Evolutionary conservation across 2,329 filamentous ascomycete genomes (phyloP).

Genomic region (Cladosporium austrohemisphaericum): DNA sequence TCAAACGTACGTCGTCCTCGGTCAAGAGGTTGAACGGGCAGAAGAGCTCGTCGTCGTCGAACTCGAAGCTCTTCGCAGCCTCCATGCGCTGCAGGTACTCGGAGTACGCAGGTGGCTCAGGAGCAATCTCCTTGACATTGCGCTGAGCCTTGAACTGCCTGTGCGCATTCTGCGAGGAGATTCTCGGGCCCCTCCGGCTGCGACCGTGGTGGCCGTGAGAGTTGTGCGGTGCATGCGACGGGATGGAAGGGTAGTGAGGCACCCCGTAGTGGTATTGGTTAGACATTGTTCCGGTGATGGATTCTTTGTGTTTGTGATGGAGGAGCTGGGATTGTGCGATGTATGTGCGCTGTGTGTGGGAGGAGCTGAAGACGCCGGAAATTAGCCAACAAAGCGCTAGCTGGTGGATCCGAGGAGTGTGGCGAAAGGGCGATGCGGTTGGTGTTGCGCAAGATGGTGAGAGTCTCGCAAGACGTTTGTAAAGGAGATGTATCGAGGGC

Average conservation of each 20-base stretch:
- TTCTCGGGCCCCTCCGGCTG: conserved; percentile 76
- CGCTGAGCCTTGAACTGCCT: conserved; percentile 76
- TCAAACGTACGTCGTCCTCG: conserved; percentile 73
- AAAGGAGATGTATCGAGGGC: neutral
- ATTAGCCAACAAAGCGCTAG: conserved; percentile 12
- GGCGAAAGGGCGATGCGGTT: neutral
- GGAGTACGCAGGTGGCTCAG: conserved; percentile 69
- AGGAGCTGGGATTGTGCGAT: conserved; percentile 13
- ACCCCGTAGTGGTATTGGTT: conserved; percentile 47
- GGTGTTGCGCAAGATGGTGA: neutral
- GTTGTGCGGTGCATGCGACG: conserved; percentile 49
- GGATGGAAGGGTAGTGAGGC: conserved; percentile 48
- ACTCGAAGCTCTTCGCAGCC: conserved; percentile 85
- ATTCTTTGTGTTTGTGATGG: conserved; percentile 14
- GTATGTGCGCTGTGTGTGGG: conserved; percentile 11
- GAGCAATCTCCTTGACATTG: conserved; percentile 74
- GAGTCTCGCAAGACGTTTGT: conserved; percentile 7
- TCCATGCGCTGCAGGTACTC: conserved; percentile 86
- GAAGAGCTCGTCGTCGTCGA: conserved; percentile 95
- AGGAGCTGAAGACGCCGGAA: conserved; percentile 14
- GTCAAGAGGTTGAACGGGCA: conserved; percentile 83
- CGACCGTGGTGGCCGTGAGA: conserved; percentile 80
- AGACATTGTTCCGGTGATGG: conserved; percentile 37
- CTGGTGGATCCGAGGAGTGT: conserved; percentile 7
- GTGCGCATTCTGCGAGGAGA: conserved; percentile 78